These are phyloP conservation scores for Apiospora koreana DNA, from an alignment of 2,329 filamentous ascomycete genomes.

Conservation along the genomic window DNA sequence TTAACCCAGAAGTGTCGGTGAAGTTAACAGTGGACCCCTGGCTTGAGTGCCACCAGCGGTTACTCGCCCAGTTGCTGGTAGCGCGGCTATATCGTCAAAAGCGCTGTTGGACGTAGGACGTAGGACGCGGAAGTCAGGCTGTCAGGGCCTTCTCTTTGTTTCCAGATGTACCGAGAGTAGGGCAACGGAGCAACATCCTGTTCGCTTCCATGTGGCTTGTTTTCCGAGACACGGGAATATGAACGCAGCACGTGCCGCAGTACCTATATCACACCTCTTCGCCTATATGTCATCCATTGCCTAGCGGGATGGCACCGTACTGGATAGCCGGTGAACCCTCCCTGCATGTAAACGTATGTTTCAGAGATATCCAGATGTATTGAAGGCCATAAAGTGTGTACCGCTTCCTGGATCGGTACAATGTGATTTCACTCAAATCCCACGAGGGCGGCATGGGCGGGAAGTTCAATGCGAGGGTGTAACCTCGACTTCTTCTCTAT, in stretches of 20 bases:
- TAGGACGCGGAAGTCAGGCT: no score
- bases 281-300: not conserved
- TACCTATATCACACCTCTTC: not conserved
- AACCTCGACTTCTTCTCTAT: not conserved
- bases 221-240: not conserved
- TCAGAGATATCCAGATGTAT: not conserved
- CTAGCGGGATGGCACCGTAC: no score
- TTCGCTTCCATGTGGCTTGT: no score
- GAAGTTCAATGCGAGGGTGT: not conserved
- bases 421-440: not conserved
- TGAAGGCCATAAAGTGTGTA: not conserved
- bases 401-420: not conserved
- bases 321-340: no score
- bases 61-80: not conserved
- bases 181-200: no score
- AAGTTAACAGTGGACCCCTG: conserved; percentile 16
- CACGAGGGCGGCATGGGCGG: not conserved
- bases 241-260: not conserved
- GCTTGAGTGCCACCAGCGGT: not conserved
- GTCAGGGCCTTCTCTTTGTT: no score
- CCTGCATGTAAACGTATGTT: not conserved
- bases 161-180: no score
- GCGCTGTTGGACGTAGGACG: no score
- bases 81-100: not conserved
- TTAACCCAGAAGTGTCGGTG: conserved; percentile 15